phyloP scores from a whole-genome alignment of 345 rosid genomes.

The Xanthoceras sorbifolium region DNA sequence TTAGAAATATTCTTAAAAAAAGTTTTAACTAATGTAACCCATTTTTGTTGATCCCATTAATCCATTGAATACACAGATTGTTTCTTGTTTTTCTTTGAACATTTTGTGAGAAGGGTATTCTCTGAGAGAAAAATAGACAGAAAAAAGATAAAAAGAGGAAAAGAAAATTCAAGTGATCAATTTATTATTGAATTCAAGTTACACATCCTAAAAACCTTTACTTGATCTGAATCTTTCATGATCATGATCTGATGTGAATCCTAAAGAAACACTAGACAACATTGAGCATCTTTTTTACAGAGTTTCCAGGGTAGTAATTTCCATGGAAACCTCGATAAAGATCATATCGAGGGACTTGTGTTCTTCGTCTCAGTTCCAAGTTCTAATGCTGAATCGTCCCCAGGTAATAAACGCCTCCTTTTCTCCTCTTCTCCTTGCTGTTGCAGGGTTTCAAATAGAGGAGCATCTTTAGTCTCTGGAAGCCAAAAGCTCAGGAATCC shows the following conservation, averaged over 20 bases:
- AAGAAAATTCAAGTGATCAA: too few species aligned
- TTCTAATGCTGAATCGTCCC: slow-evolving; percentile 16
- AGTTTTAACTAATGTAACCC: too few species aligned
- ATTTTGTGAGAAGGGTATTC: too few species aligned
- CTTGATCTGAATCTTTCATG: neutral
- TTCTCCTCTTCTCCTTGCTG: slow-evolving; percentile 54
- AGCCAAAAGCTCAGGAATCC: slow-evolving; percentile 59
- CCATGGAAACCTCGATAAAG: neutral
- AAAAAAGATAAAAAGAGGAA: too few species aligned
- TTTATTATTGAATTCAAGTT: neutral
- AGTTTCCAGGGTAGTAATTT: neutral
- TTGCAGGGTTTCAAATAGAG: slow-evolving; percentile 62
- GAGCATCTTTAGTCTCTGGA: slow-evolving; percentile 63
- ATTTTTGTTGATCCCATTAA: too few species aligned
- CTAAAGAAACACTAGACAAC: neutral
- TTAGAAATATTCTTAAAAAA: too few species aligned
- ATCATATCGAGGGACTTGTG: neutral
- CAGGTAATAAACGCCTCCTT: neutral
- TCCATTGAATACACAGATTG: neutral
- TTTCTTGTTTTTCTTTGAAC: neutral
- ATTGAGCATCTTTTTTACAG: too few species aligned
- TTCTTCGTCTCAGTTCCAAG: slow-evolving; percentile 12
- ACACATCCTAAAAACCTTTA: neutral
- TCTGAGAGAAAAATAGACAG: neutral
- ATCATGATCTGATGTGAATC: neutral